These are phyloP conservation scores for Apiospora saccharicola DNA, from an alignment of 2,329 filamentous ascomycete species.

Conservation along the genomic window DNA sequence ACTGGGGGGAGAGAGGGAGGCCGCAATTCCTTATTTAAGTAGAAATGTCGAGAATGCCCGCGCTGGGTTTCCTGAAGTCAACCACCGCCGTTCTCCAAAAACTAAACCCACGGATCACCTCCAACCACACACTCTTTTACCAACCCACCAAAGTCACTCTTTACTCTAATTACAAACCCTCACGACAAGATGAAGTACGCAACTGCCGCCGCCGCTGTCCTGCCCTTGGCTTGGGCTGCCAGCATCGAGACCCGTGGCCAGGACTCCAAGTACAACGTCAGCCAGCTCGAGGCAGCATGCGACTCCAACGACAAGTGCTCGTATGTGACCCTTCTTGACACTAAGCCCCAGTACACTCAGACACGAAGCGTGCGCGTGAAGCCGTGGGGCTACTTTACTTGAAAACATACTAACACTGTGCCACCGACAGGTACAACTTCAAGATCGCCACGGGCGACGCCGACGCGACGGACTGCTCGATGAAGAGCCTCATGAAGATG, in stretches of 20 bases:
- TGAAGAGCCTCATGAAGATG: slow-evolving; percentile 25
- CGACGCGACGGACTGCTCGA: not conserved
- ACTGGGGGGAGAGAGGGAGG: not conserved
- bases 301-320: slow-evolving; percentile 1
- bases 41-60: not conserved
- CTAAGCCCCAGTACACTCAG: too few species aligned
- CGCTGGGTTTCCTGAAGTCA: not conserved
- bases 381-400: not conserved
- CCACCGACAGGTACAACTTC: not conserved
- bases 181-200: slow-evolving; percentile 25
- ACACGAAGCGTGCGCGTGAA: too few species aligned
- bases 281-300: slow-evolving; percentile 7
- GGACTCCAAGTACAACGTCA: slow-evolving; percentile 19
- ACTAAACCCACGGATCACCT: not conserved
- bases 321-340: not conserved
- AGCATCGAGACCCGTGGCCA: slow-evolving; percentile 7
- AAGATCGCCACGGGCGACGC: not conserved
- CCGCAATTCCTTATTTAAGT: not conserved
- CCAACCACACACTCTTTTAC: slow-evolving; percentile 14
- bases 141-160: slow-evolving; percentile 10
- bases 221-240: slow-evolving; percentile 24
- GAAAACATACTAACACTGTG: not conserved
- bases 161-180: not conserved
- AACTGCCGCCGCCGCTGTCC: slow-evolving; percentile 15
- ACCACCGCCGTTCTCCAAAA: not conserved